Conservation (phyloP, 2,329 filamentous ascomycete genomes). For the Fusarium virguliforme region DNA sequence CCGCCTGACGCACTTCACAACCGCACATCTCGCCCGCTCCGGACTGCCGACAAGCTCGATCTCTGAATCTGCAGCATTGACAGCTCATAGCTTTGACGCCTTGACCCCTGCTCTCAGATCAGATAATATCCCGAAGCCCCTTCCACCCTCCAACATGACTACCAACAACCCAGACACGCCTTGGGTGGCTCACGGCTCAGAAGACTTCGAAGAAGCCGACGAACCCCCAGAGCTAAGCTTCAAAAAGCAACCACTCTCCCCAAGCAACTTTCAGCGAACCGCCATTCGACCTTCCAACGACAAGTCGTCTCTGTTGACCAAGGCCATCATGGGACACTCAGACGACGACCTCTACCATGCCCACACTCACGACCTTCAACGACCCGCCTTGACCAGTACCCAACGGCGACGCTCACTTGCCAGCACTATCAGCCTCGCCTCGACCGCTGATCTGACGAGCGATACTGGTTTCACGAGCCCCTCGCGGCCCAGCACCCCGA, state of each 20-base stretch:
- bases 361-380: conserved; percentile 50
- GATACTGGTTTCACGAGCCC: conserved; percentile 93
- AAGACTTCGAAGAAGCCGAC: conserved; percentile 84
- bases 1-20: conserved; percentile 40
- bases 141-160: conserved; percentile 56
- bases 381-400: conserved; percentile 53
- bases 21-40: conserved; percentile 16
- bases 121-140: conserved; percentile 38
- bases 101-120: conserved; percentile 35
- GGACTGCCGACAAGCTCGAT: conserved; percentile 25
- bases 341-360: conserved; percentile 68
- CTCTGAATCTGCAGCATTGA: conserved; percentile 23
- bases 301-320: conserved; percentile 88
- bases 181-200: conserved; percentile 61
- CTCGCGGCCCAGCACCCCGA: conserved; percentile 88
- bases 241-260: conserved; percentile 48
- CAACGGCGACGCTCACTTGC: conserved; percentile 76
- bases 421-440: conserved; percentile 85
- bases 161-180: conserved; percentile 50
- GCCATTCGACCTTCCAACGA: conserved; percentile 65
- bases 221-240: conserved; percentile 82
- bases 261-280: conserved; percentile 64
- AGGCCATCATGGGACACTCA: conserved; percentile 80
- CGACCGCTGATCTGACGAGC: conserved; percentile 93
- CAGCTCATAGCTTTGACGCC: conserved; percentile 11